Base-by-base conservation (phyloP, 2,329 filamentous ascomycete species). In the Alternaria sp. region DNA sequence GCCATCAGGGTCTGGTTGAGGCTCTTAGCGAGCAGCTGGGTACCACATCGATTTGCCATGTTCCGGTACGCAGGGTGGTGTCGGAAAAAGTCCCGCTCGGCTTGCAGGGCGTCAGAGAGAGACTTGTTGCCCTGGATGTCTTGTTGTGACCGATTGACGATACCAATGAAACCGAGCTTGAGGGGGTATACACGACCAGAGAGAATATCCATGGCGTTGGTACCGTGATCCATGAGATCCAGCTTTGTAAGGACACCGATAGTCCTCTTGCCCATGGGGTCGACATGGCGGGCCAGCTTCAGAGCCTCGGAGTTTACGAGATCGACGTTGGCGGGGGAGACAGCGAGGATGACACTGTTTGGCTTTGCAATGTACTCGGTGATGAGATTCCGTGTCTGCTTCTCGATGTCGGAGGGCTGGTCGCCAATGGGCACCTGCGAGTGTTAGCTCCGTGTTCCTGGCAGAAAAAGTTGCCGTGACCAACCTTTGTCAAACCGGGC, bases 321-420 rank as follows among this genome's bases (percentile, higher is more conserved):
- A 77, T 99, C 95, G 74, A 98, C 94, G 74, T 99, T 99, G 54
- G 95, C 95, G 18, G 95, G 94, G 12, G 95, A 98, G 25, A 99
- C 95, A 32, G 95, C 95, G 54, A 99, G 87, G 67, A 99, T 90
- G 74, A 99, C 97, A 81, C 94, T 97, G 85, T 99, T 99, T 14
- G 95, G 94, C 82, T 99, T 99, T 59, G 94, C 94, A 75, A 98
- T 99, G 78, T 97, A 99, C 83, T 99, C 95, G 57, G 94, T 92
- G 73, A 99, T 98, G 72, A 99, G 87, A 69, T 93, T 97, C 67
- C 94, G 89, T 32, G 95, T 99, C 82, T 99, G 95, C 81, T 97
- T 98, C 85, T 99, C 95, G 75, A 99, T 99, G 76, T 99, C 95
- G 73, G 92, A 90, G 8, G 95, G 95, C 78, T 99, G 95, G 78